A percentile compares a stretch with the other conserved stretches of the same genome.
Evolutionary conservation across 345 rosid genomes (phyloP).

Genomic region (Cochlearia excelsa): DNA sequence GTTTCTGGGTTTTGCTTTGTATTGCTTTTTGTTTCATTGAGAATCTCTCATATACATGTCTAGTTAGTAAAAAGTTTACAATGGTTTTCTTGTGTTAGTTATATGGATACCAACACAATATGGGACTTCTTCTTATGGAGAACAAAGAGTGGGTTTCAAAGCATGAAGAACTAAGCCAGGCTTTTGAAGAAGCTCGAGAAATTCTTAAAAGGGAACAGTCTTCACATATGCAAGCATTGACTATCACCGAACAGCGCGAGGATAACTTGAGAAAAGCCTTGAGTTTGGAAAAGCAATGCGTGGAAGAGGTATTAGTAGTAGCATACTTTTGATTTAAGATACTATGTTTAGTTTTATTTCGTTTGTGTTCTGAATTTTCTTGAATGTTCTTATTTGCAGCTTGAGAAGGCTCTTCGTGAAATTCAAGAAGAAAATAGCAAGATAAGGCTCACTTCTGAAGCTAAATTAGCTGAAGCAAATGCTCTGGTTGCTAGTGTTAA

Average conservation of each 20-base stretch:
- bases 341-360: background rate
- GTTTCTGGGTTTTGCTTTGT: constrained; percentile 12
- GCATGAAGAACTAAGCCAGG: constrained; percentile 54
- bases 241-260: constrained; percentile 65
- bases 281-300: constrained; percentile 56
- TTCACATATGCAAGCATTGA: constrained; percentile 56
- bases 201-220: constrained; percentile 72
- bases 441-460: constrained; percentile 55
- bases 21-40: background rate
- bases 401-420: constrained; percentile 66
- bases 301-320: constrained; percentile 50
- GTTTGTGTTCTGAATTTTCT: constrained; percentile 7
- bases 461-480: constrained; percentile 57
- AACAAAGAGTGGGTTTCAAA: constrained; percentile 61
- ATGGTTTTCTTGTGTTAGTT: constrained; percentile 44
- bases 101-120: constrained; percentile 74
- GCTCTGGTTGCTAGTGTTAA: constrained; percentile 59
- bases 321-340: background rate
- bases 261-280: constrained; percentile 68
- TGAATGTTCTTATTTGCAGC: constrained; percentile 43
- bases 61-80: background rate
- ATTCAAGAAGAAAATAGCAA: constrained; percentile 49
- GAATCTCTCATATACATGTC: background rate
- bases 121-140: constrained; percentile 92
- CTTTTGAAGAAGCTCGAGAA: constrained; percentile 59